Evolutionary conservation across 2,329 filamentous ascomycete species (phyloP), one percentile per base, ranked within the genome.

Genomic region (Ceratocystis huliohia): DNA sequence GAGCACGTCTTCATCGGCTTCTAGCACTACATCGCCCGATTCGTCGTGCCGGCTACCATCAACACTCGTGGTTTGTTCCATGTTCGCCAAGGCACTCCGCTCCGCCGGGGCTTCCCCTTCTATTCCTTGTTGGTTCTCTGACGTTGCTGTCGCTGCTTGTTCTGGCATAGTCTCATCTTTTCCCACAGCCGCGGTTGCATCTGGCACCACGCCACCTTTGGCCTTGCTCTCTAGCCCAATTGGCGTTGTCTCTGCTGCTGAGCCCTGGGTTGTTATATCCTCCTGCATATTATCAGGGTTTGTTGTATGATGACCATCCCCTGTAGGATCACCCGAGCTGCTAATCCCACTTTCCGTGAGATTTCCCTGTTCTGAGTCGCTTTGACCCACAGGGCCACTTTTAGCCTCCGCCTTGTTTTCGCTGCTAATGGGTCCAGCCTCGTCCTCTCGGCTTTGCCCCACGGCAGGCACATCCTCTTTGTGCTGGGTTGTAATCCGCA

Each of bases 1-100:
- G 65, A 96, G 90, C 71, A 88, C 91, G 72, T 96, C 91, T 77
- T 96, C 91, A 68, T 91, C 89, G 65, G 88, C 89, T 74, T 91
- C 88, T 65, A 94, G 85, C 70, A 95, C 81, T 66, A 93, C 86
- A 72, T 92, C 89, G 65, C 85, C 88, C 63, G 83, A 81, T 69
- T 91, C 86, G 72, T 92, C 88, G 68, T 88, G 81, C 70, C 82
- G 63, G 30, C 33, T 33, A 30, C 8, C 28, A 25, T 59, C 56
- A 17, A 28, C 56, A 37, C n/a, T 7, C 2, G 28, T 15, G 6
- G 56, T 8, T 5, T 17, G 25, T 15, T 59, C 25, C 13, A n/a
- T n/a, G 8, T 30, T 17, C 5, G 5, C 17, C 56, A n/a, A 8
- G 15, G 17, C 17, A 1, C 8, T 30, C 8, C 1, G 28, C 15